Evolutionary conservation across 805 yeast genomes (phyloP).

Genomic region (Hanseniaspora vineae): DNA sequence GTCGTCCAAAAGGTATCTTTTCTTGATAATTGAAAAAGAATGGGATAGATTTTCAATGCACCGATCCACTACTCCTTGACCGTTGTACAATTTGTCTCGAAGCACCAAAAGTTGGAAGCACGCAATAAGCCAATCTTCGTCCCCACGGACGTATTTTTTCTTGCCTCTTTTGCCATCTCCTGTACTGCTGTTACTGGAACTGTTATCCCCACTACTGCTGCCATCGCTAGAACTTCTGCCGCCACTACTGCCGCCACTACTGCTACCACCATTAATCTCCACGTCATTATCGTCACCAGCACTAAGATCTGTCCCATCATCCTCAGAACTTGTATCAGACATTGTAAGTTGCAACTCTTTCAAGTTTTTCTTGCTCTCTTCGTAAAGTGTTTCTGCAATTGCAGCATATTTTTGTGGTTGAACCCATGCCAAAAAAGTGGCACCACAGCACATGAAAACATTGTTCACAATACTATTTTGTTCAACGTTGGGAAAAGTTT

Average conservation of each 20-base stretch:
- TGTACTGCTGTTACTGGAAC: background rate
- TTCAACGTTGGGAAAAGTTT: slow-evolving; percentile 10
- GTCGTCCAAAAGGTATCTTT: slow-evolving; percentile 6
- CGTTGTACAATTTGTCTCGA: slow-evolving; percentile 11
- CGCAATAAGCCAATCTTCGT: slow-evolving; percentile 13
- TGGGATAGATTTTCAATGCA: slow-evolving; percentile 11
- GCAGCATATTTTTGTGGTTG: slow-evolving; percentile 10
- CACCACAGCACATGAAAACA: slow-evolving; percentile 13
- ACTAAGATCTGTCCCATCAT: no score
- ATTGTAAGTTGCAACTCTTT: slow-evolving; percentile 3
- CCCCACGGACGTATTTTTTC: slow-evolving; percentile 6
- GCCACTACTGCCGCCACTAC: slow-evolving; percentile 1
- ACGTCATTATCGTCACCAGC: no score
- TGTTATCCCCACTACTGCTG: slow-evolving; percentile 2
- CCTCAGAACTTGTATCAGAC: background rate
- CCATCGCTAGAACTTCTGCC: slow-evolving; percentile 1
- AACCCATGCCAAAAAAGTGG: slow-evolving; percentile 13
- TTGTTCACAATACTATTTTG: slow-evolving; percentile 9
- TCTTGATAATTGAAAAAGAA: slow-evolving; percentile 10
- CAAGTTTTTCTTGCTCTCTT: slow-evolving; percentile 7
- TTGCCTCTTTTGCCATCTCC: background rate
- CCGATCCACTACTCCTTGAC: slow-evolving; percentile 11
- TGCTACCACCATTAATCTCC: no score
- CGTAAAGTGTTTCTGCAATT: slow-evolving; percentile 10
- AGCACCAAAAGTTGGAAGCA: slow-evolving; percentile 11